Base-by-base conservation (phyloP, 331 rosid genomes). In the Pyrus hybrid region DNA sequence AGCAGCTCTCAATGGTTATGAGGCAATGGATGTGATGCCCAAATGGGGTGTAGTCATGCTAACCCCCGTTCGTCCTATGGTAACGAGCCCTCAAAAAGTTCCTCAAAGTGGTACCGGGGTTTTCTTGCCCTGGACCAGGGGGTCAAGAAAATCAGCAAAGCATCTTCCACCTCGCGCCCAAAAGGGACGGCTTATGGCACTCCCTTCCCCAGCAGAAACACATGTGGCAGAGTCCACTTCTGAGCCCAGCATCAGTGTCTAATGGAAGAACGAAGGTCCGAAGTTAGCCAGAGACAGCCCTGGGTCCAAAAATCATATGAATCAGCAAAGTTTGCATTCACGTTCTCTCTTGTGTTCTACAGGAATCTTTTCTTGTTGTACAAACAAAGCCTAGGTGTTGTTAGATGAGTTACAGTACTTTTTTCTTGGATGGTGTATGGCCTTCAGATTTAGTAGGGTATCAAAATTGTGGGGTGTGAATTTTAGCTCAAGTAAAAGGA, bases 111-210 rank as follows among this genome's bases (percentile, higher is more conserved):
- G 97, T 28, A 95, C 99, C 14, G 99, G 99, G 14, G 99, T 95
- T 51, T 95, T 95, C 88, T 80, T 95, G 78, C 99, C 99, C 3
- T 95, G 99, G 99, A 86, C 89, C 66, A 83, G 79, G 68, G 86
- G 88, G 32, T 70, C 98, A 49, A 91, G 96, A 80, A 95, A 92
- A 72, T 91, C 91, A 32, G 82, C 88, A 29, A 95, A 86, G 76
- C 99, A 95, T 83, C 96, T 95, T 81, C 99, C 98, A 16, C 99
- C 98, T 1, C 97, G 99, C 0, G 99, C 98, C 11, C 97, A 91
- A 61, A 93, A 77, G 76, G 98, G 90, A 2, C 86, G 97, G 80
- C 86, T 90, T 72, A 84, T 91, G 30, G 84, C 96, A 57, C 72
- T 88, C 28, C 77, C 96, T 71, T 79, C 99, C 67, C 85, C 93